These are phyloP conservation scores for Thielaviopsis euricoi DNA, from an alignment of 2,329 filamentous ascomycete species.

Conservation along the genomic window DNA sequence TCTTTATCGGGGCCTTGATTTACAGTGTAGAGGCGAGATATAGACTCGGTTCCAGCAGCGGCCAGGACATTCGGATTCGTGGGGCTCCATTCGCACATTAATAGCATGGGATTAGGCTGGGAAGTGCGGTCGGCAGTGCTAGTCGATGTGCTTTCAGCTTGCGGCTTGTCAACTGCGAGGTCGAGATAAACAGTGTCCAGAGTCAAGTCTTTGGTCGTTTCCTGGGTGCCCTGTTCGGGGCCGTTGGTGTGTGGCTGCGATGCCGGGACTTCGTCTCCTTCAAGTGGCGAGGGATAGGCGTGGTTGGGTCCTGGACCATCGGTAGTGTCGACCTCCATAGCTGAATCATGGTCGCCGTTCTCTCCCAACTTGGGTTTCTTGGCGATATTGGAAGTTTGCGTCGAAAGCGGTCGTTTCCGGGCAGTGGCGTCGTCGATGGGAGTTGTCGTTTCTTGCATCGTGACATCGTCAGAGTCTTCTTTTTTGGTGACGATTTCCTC, in stretches of 20 bases:
- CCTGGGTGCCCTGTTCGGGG: conserved; percentile 47
- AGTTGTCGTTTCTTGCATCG: conserved; percentile 7
- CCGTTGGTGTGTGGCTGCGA: conserved; percentile 41
- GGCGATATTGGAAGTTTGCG: conserved; percentile 3
- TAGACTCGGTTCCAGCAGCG: conserved; percentile 51
- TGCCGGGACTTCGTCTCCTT: conserved; percentile 37
- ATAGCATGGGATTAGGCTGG: conserved; percentile 42
- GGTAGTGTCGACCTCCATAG: conserved; percentile 42
- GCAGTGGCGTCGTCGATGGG: conserved; percentile 3
- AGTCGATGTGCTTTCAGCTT: conserved; percentile 9
- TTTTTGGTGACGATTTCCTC: conserved; percentile 10
- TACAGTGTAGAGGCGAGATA: conserved; percentile 52
- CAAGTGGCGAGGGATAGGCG: conserved; percentile 48
- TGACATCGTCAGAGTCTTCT: conserved; percentile 8
- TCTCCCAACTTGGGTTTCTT: conserved; percentile 10
- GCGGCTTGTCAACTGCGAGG: conserved; percentile 26
- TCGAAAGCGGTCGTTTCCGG: conserved; percentile 9
- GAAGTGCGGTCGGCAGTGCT: conserved; percentile 17
- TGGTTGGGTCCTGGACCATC: conserved; percentile 33
- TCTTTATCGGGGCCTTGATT: conserved; percentile 31
- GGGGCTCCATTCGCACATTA: conserved; percentile 55
- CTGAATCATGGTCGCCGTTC: conserved; percentile 14
- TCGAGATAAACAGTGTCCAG: conserved; percentile 44
- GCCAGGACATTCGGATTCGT: conserved; percentile 47
- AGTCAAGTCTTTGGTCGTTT: conserved; percentile 44